Evolutionary conservation across 768 basidiomycete species (phyloP).

Genomic region (Naganishia randhawae): DNA sequence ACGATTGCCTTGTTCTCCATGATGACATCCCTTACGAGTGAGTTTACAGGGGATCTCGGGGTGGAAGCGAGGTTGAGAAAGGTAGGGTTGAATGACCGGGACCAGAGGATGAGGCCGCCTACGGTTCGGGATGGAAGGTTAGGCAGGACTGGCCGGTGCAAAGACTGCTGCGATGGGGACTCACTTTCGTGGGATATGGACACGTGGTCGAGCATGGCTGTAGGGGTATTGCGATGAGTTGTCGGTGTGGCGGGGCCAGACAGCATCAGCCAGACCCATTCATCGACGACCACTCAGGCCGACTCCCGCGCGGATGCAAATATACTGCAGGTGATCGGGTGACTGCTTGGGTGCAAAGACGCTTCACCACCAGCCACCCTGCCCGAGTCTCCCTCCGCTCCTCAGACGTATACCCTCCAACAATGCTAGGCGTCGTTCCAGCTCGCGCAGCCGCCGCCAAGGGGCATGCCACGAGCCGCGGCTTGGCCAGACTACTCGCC

Average conservation of each 20-base stretch:
- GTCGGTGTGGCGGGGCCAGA: too few relatives aligned
- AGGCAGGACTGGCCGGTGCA: neutral
- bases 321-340: neutral
- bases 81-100: constrained; percentile 86
- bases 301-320: neutral
- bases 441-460: neutral
- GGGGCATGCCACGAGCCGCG: neutral
- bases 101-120: constrained; percentile 94
- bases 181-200: constrained; percentile 90
- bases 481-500: neutral
- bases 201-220: constrained; percentile 83
- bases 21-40: constrained; percentile 80
- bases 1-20: constrained; percentile 65
- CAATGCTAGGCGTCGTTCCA: neutral
- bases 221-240: neutral
- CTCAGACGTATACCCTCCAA: neutral
- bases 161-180: constrained; percentile 13
- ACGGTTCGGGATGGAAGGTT: constrained; percentile 30
- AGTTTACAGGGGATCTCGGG: constrained; percentile 76
- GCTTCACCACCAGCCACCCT: too few relatives aligned
- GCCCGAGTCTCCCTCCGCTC: too few relatives aligned
- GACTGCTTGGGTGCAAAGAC: too few relatives aligned
- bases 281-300: neutral
- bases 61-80: constrained; percentile 67
- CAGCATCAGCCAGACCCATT: neutral